Evolutionary conservation across 768 basidiomycete genomes (phyloP), one percentile per base, ranked within the genome.

Genomic region (Crepidotus variabilis): DNA sequence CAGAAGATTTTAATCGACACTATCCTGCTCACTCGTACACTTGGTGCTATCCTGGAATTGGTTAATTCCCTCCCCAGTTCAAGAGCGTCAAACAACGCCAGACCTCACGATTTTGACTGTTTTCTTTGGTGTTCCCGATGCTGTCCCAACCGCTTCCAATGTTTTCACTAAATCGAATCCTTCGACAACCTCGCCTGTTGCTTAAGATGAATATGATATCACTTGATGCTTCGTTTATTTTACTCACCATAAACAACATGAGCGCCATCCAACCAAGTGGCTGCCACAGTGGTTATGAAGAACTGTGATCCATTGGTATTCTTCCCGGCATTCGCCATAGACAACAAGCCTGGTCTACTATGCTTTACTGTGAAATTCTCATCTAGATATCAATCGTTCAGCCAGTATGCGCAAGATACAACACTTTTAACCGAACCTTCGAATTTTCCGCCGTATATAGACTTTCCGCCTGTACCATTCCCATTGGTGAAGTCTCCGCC

Each of bases 231-330:
- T 11, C 18, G 33, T n/a, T 16, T 13, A 22, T 13, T 28, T 52
- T 5, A 50, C 72, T 51, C 62, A 83, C 92, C 94, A 63, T 94
- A 94, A 52, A 95, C 93, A 71, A 91, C 88, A 71, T 92, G 87
- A 54, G 78, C 80, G 56, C 86, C 86, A 67, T 94, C 89, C 60
- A 78, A 75, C 83, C 89, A 91, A 18, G 80, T 72, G 16, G 88
- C 86, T 21, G 77, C 65, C 18, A 81, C 81, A 20, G 89, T 90
- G 28, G 89, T 92, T 65, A 92, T 81, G 72, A 90, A 91, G 75
- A 89, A 91, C 69, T 90, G 90, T 13, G 89, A 92, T 33, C 92
- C 89, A 57, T 90, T 91, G 36, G 89, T 90, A 72, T 88, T 82
- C 1, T 76, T 75, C 51, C 93, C 92, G 33, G 92, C 90, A 63